Evolutionary conservation across 2,329 filamentous ascomycete genomes (phyloP), one percentile per base, ranked within the genome.

Genomic region (Simplicillium sp.): DNA sequence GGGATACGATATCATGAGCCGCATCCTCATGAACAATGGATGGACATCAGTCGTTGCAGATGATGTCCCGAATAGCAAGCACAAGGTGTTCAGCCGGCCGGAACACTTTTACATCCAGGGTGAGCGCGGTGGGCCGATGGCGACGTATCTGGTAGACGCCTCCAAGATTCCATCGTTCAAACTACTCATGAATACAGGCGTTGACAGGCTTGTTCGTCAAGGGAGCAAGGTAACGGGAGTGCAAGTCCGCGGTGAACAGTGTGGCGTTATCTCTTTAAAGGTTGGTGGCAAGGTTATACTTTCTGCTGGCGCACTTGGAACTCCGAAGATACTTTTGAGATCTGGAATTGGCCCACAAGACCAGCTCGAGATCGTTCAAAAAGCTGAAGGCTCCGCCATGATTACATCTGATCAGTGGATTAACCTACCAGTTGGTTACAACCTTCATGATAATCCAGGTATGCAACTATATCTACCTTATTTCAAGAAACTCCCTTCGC

Each of bases 221-320:
- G 20, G 20, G 5, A 9, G 20, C 20, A 25, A 25, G 9, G 20
- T 25, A 5, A 25, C 20, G 9, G 20, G 20, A 6, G 20, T 25
- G 9, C 20, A 25, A 25, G 20, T 25, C 5, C 5, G 20, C 9
- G 20, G 20, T 9, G 5, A 5, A 25, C 20, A 25, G 9, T 25
- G 20, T 25, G 20, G 20, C 9, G 20, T 25, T 9, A 25, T 25
- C 20, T 25, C 20, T 25, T 25, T 25, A 9, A 25, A 25, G 20
- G 6, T 9, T 9, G 9, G 20, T 25, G 82, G 83, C 9, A 74
- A 80, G 39, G 80, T 87, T 35, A 73, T 87, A 48, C 62, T 86
- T 28, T 74, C 82, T 14, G 75, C 80, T 1, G 83, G 83, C 37
- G 66, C 81, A 1, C 84, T 87, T 46, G 80, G 80, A n/a, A 79